phyloP scores from a whole-genome alignment of 768 basidiomycete species.

The Cystobasidium tubakii region DNA sequence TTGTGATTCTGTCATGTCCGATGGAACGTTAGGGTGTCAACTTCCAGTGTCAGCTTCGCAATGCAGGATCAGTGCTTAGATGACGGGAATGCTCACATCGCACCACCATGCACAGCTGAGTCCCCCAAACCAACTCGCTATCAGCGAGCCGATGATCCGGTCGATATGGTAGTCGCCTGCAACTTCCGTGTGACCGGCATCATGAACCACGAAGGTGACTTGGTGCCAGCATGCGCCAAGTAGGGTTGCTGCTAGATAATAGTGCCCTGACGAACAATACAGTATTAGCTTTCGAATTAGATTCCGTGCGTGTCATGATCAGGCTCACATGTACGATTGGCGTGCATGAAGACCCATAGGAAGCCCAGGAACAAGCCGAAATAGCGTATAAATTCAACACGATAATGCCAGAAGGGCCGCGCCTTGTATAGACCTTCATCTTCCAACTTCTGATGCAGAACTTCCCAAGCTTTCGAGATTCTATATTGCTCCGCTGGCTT shows the following conservation, averaged over 20 bases:
- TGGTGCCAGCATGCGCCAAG: conserved; percentile 94
- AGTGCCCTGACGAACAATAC: conserved; percentile 54
- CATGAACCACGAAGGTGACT: conserved; percentile 83
- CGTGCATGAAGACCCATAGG: conserved; percentile 58
- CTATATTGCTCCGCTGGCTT: conserved; percentile 40
- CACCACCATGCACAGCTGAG: conserved; percentile 98
- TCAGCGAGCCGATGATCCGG: conserved; percentile 66
- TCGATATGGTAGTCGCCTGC: conserved; percentile 80
- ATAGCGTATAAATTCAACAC: conserved; percentile 79
- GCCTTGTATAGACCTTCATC: conserved; percentile 70
- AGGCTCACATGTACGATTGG: conserved; percentile 34
- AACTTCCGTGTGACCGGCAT: conserved; percentile 89
- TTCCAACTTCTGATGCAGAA: conserved; percentile 65
- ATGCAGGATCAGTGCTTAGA: conserved; percentile 25
- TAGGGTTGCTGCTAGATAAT: conserved; percentile 66
- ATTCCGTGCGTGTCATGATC: background rate
- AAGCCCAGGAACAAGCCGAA: conserved; percentile 59
- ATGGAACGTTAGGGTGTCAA: too few species aligned
- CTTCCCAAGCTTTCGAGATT: conserved; percentile 36
- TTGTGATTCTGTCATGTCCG: conserved; percentile 62
- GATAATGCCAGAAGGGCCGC: conserved; percentile 79
- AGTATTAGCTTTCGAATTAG: background rate
- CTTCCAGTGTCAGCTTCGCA: too few species aligned
- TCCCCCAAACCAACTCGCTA: conserved; percentile 84
- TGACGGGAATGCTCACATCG: conserved; percentile 59